phyloP scores from a whole-genome alignment of 257 asterid genomes.

The Solanum rostratum region DNA sequence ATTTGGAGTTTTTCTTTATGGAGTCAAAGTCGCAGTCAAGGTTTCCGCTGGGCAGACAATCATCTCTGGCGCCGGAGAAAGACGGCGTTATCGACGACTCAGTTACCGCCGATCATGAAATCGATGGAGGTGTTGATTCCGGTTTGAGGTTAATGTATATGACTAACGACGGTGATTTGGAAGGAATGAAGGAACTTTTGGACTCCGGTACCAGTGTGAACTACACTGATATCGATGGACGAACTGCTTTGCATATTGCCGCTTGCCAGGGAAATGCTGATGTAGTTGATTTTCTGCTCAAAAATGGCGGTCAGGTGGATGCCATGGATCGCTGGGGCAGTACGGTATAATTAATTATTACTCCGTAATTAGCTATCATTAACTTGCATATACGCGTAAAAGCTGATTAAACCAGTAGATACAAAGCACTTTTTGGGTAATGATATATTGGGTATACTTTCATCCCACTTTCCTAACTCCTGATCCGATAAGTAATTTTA shows the following conservation, averaged over 20 bases:
- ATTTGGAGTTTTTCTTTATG: slow-evolving; percentile 9
- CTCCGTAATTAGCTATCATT: background rate
- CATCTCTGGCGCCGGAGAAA: slow-evolving; percentile 47
- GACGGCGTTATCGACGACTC: slow-evolving; percentile 9
- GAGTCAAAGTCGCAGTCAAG: slow-evolving; percentile 50
- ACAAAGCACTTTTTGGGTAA: background rate
- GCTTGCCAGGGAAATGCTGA: slow-evolving; percentile 65
- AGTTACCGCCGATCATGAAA: slow-evolving; percentile 1
- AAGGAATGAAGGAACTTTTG: slow-evolving; percentile 62
- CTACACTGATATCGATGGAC: slow-evolving; percentile 59
- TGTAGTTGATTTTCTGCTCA: slow-evolving; percentile 48
- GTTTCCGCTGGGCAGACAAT: slow-evolving; percentile 51
- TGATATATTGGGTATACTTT: background rate
- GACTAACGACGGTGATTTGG: slow-evolving; percentile 73
- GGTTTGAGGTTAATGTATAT: slow-evolving; percentile 67
- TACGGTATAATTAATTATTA: slow-evolving; percentile 37
- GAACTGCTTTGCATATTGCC: slow-evolving; percentile 79
- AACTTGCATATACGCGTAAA: background rate
- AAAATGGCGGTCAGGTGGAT: slow-evolving; percentile 46
- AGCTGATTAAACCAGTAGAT: background rate
- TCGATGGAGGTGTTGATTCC: slow-evolving; percentile 32
- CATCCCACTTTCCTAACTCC: background rate
- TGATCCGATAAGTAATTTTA: background rate
- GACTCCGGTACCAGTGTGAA: slow-evolving; percentile 46
- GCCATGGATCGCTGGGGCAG: slow-evolving; percentile 83